Percentiles rank a stretch among this genome's conserved stretches.
Conservation (phyloP, 495 filamentous ascomycete species). For the Penicillium lagena region DNA sequence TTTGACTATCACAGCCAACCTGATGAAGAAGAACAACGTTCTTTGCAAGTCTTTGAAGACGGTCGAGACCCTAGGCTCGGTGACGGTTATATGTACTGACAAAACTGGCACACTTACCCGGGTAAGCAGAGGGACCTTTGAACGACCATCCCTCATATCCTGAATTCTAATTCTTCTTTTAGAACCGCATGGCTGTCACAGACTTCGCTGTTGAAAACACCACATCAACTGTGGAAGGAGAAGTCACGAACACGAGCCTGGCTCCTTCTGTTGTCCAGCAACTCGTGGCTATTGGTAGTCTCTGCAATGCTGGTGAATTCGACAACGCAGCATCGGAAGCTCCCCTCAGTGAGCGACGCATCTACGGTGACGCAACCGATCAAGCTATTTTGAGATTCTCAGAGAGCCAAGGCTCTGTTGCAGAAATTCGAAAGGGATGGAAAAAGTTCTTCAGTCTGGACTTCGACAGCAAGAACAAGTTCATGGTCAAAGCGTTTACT, state of each 20-base stretch:
- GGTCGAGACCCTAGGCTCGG: conserved; percentile 63
- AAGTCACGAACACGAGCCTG: conserved; percentile 17
- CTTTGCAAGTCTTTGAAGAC: conserved; percentile 62
- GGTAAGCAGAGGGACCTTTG: conserved; percentile 14
- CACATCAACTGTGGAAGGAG: conserved; percentile 29
- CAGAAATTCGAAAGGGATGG: conserved; percentile 43
- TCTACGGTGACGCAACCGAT: conserved; percentile 66
- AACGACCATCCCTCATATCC: no score
- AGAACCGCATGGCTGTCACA: conserved; percentile 57
- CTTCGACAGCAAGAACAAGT: conserved; percentile 74
- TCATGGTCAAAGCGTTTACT: conserved; percentile 45
- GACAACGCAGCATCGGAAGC: conserved; percentile 47
- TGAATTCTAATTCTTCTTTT: not conserved
- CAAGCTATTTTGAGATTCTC: conserved; percentile 61
- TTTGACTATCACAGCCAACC: conserved; percentile 50
- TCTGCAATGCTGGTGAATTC: conserved; percentile 66
- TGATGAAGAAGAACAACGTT: conserved; percentile 58
- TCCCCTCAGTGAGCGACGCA: conserved; percentile 45
- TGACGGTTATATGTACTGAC: conserved; percentile 62
- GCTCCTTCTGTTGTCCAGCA: conserved; percentile 29
- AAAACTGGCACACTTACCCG: conserved; percentile 65
- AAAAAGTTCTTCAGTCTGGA: conserved; percentile 52
- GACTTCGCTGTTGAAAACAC: conserved; percentile 31
- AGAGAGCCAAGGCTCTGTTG: conserved; percentile 40
- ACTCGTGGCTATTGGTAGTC: conserved; percentile 42